Conservation (phyloP, 2,329 filamentous ascomycete genomes). For the Colletotrichum euphorbiae region DNA sequence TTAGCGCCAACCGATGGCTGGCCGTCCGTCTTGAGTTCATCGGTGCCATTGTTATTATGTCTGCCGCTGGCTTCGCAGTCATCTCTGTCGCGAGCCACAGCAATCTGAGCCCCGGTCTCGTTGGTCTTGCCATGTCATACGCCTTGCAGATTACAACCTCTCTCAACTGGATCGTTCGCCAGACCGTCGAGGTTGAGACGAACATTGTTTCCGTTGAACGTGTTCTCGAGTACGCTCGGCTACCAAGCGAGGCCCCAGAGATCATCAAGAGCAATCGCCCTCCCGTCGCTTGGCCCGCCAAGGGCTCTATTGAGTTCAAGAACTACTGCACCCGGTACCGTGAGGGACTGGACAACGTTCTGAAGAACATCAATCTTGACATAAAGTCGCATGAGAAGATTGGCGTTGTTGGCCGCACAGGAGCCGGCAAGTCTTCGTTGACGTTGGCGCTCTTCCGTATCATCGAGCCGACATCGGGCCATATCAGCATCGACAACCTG, state of each 20-base stretch:
- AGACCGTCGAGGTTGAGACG: constrained; percentile 99
- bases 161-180: constrained; percentile 98
- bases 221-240: constrained; percentile 91
- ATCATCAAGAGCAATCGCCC: constrained; percentile 90
- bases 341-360: constrained; percentile 86
- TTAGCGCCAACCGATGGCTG: constrained; percentile 94
- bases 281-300: constrained; percentile 89
- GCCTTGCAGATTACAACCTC: constrained; percentile 97
- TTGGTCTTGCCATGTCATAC: constrained; percentile 97
- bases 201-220: constrained; percentile 99
- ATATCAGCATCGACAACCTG: constrained; percentile 89
- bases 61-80: constrained; percentile 84
- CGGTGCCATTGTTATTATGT: constrained; percentile 91
- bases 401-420: constrained; percentile 94
- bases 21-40: constrained; percentile 96
- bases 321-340: constrained; percentile 96
- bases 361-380: constrained; percentile 91
- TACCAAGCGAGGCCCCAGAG: constrained; percentile 94
- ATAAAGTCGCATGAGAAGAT: constrained; percentile 99
- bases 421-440: constrained; percentile 94
- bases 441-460: constrained; percentile 95
- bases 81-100: constrained; percentile 79
- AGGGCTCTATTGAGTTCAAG: constrained; percentile 89
- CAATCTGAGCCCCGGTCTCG: constrained; percentile 75
- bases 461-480: constrained; percentile 86